Base-by-base conservation (phyloP, 2,329 filamentous ascomycete genomes). In the Rutstroemia sydowiana region DNA sequence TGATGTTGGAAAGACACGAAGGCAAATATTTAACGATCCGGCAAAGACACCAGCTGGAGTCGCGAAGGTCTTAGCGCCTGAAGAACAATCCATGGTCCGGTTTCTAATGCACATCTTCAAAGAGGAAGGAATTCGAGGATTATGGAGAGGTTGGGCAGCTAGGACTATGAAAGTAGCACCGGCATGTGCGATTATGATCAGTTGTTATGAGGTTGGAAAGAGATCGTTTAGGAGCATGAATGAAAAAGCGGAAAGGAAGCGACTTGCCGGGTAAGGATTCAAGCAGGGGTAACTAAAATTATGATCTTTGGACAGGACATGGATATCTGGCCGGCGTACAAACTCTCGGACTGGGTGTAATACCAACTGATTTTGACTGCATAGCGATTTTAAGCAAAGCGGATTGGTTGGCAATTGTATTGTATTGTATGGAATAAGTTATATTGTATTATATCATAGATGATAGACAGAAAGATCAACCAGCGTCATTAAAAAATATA, bases 161-260 rank as follows among this genome's bases (percentile, higher is more conserved):
- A 78, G 93, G 36, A 95, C 89, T 59, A 74, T 97, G 55, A 97
- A 97, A 68, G 91, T 98, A 5, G 92, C 93, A 1, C 93, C 93
- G 1, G 89, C 92, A 0, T 98, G 93, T 70, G 93, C 93, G 26
- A 97, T 98, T 66, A 98, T 98, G 93, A 97, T 98, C 66, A 95
- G 88, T 66, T 95, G 86, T 66, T 98, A 97, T 68, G 93, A 98
- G 69, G 80, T 97, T 34, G 91, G 93, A 46, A 98, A 98, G 76
- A 85, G 87, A 68, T 84, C 87, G 66, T 95, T 95, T 31, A 77
- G 82, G 49, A 77, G 79, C 10, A 81, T 88, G 45, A 96, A 97
- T 59, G 76, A 82, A 61, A 73, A 60, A 48, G 61, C 59, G 14
- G 61, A 66, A 52, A 51, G 54, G 41, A 65, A 63, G 34, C 41